Base-by-base conservation (phyloP, 345 rosid genomes). In the Ceriops tagal region DNA sequence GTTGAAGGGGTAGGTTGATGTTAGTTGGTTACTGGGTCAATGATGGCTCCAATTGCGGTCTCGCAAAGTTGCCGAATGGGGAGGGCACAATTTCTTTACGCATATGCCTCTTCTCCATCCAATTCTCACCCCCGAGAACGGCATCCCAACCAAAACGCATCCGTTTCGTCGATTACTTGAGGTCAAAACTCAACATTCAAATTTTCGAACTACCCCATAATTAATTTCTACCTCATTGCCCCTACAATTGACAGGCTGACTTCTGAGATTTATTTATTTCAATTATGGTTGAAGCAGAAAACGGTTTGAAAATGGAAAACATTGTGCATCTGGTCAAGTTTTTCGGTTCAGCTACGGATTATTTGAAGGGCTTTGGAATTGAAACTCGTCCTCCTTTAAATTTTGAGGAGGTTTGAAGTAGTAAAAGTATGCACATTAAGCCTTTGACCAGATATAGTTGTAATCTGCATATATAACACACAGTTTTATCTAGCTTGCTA, bases 61-160 rank as follows among this genome's bases (percentile, higher is more conserved):
- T 61, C 5, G 39, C 5, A 21, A 53, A 30, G 28, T 34, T 43
- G 28, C 55, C 1, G 66, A 53, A 65, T 61, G 60, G 61, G 64
- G 55, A 19, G 30, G 24, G 46, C 35, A 53, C 68, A 56, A 21
- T 39, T 68, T 55, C 68, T 27, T 69, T 68, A 61, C 61, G 61
- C 74, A 55, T 47, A 28, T 21, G 24, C 57, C 70, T 5, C 58
- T 15, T 8, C 49, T 51, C 61, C 49, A 19, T 16, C 3, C 26
- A 6, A 22, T 6, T 10, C 39, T 53, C 73, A 35, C 13, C 56
- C 1, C 24, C 26, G 26, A 24, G 26, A 24, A 24, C 15, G 18
- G 18, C 49, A 43, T 11, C 18, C 56, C 73, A 68, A 24, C 49
- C 67, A 22, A 19, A 8, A 53, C 8, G 26, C 47, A 1, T 6